A percentile compares a stretch with the other conserved stretches of the same genome.
These are phyloP conservation scores for Trichophyton benhamiae DNA, from an alignment of 2,329 filamentous ascomycete species.

Conservation along the genomic window DNA sequence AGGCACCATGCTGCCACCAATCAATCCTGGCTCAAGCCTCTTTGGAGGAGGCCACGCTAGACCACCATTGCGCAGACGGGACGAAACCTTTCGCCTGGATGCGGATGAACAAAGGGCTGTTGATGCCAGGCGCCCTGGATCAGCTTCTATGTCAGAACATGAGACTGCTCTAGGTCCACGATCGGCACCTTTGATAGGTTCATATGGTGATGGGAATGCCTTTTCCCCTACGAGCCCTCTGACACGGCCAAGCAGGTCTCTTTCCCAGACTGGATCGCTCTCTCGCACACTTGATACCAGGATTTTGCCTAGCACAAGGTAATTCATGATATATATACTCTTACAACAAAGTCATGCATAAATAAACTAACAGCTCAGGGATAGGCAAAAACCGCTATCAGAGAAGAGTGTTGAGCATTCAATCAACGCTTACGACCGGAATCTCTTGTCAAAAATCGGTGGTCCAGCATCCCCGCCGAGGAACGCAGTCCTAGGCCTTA, in stretches of 20 bases:
- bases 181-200: background rate
- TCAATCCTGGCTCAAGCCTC: slow-evolving; percentile 40
- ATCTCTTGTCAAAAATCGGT: slow-evolving; percentile 50
- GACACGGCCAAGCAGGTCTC: background rate
- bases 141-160: background rate
- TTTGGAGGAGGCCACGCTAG: slow-evolving; percentile 34
- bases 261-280: background rate
- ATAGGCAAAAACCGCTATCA: slow-evolving; percentile 47
- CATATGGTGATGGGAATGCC: background rate
- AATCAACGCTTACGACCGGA: slow-evolving; percentile 51
- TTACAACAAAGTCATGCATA: background rate
- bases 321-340: background rate
- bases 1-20: slow-evolving; percentile 30
- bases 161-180: background rate
- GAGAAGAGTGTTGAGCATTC: slow-evolving; percentile 46
- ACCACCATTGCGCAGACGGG: slow-evolving; percentile 21
- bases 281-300: background rate
- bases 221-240: background rate
- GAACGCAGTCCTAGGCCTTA: slow-evolving; percentile 22
- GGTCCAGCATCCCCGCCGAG: slow-evolving; percentile 46
- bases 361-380: background rate
- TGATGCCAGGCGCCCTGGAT: background rate
- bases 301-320: background rate
- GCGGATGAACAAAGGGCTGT: background rate
- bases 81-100: slow-evolving; percentile 15